Base-by-base conservation (phyloP, 2,329 filamentous ascomycete genomes). In the Didymella exigua region DNA sequence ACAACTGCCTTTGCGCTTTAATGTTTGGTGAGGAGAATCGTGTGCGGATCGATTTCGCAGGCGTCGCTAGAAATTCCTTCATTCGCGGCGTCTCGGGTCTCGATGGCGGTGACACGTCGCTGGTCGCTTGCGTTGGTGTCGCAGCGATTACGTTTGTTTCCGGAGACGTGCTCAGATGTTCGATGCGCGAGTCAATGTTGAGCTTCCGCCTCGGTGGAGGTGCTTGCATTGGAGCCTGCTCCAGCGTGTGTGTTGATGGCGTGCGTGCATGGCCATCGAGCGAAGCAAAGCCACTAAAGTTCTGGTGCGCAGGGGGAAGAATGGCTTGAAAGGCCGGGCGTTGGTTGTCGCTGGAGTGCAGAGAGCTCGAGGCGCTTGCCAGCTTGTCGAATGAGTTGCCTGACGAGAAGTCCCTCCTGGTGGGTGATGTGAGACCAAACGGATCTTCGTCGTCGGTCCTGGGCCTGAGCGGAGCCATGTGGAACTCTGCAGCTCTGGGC, bases 11-110 rank as follows among this genome's bases (percentile, higher is more conserved):
- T 43, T 76, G 73, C 43, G 75, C 70, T 19, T 67, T 66, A 54
- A 77, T 59, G 51, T 76, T 76, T 3, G 75, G 75, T 8, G 74
- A 75, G 7, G 72, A 75, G 48, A 75, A 77, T 36, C 75, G 67
- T 16, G 74, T 72, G 24, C 67, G 65, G 41, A 76, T 68, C 4
- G 54, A 56, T 46, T 65, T 69, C 4, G 65, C 52, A 6, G 71
- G 70, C 9, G 71, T 74, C 4, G 69, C 64, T 5, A 74, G 59
- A n/a, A 70, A 67, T 18, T 59, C 47, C 3, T 58, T 23, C 45
- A 57, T 49, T 37, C 60, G 34, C 54, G 65, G 23, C 51, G 63
- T 50, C 48, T 36, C 59, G 6, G 61, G 65, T 26, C 53, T 62
- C 24, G 58, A 54, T 16, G 61, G 60, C 19, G 54, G 49, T 8